A percentile compares a stretch with the other conserved stretches of the same genome.
Conservation (phyloP, 2,329 filamentous ascomycete species). For the Ceratocystis diversiconidia region DNA sequence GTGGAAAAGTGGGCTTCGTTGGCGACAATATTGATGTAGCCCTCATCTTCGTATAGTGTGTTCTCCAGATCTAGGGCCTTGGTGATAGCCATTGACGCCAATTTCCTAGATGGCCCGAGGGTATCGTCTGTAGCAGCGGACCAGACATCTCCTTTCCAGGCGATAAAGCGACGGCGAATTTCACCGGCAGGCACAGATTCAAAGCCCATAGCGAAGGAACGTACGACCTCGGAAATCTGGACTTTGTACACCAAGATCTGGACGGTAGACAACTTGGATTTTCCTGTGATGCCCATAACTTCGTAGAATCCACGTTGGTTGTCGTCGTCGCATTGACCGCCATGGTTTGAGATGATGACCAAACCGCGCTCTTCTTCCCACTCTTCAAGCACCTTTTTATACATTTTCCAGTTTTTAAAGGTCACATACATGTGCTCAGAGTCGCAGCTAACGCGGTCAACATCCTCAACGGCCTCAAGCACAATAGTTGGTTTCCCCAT, state of each 20-base stretch:
- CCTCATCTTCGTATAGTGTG: conserved; percentile 23
- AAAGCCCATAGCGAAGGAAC: conserved; percentile 21
- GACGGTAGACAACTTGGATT: conserved; percentile 23
- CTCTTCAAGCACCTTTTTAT: conserved; percentile 19
- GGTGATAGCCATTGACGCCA: background rate
- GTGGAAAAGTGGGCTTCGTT: conserved; percentile 26
- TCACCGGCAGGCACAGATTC: conserved; percentile 21
- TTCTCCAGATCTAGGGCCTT: conserved; percentile 21
- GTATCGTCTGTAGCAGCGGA: conserved; percentile 18
- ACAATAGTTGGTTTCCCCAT: conserved; percentile 21
- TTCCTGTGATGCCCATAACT: conserved; percentile 22
- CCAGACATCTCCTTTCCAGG: conserved; percentile 18
- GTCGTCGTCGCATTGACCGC: conserved; percentile 29
- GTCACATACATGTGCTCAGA: conserved; percentile 19
- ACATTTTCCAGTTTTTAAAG: conserved; percentile 18
- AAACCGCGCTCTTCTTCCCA: conserved; percentile 21
- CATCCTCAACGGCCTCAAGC: conserved; percentile 19
- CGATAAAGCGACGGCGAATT: conserved; percentile 22
- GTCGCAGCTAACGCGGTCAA: conserved; percentile 19
- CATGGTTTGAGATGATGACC: conserved; percentile 31
- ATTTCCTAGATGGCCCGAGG: conserved; percentile 18
- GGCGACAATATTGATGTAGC: conserved; percentile 26
- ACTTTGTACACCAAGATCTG: conserved; percentile 25
- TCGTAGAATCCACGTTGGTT: conserved; percentile 26
- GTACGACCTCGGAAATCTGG: conserved; percentile 24